Evolutionary conservation across 768 basidiomycete species (phyloP), one percentile per base, ranked within the genome.

Genomic region (Dioszegia aurantiaca): DNA sequence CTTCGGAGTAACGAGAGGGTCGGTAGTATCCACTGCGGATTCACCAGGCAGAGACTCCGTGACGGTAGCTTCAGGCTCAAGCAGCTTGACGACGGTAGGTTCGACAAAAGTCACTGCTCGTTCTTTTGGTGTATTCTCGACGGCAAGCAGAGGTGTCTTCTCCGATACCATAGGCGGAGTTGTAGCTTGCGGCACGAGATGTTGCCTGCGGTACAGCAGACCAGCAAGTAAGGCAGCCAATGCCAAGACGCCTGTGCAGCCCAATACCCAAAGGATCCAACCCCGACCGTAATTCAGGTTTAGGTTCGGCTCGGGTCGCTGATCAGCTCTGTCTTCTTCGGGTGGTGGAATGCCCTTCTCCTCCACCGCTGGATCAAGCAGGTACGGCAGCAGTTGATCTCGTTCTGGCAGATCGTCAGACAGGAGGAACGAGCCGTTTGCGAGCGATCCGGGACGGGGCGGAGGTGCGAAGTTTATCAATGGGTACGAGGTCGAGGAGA

Each of bases 401-500:
- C 53, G 58, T 65, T 60, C 63, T 36, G 68, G 73, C 26, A 60
- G 41, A 52, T 64, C 70, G 46, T 62, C 63, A 11, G 62, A 67
- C 21, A 67, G 47, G 8, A 67, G 61, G 64, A 65, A 73, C 4
- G 60, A 74, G 26, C 63, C 73, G 28, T 65, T 73, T 23, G 61
- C 58, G 17, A 62, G 55, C 36, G 47, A 63, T 5, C 61, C 73
- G 23, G 56, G 73, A 59, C 57, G 61, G 49, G 57, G 62, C 3
- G 68, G 71, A 19, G 73, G 76, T 12, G 76, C 74, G 56, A 79
- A 77, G 27, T 71, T 84, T 59, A 94, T 87, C 10, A 97, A 80
- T 0, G 93, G 94, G 70, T 83, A 97, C 8, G 82, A 82, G 11
- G 82, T 80, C 0, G 88, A 86, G 62, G 87, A 88, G 84, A 97